Base-by-base conservation (phyloP, 176 grass and related monocot species). In the bread wheat (Triticum aestivum) region DNA sequence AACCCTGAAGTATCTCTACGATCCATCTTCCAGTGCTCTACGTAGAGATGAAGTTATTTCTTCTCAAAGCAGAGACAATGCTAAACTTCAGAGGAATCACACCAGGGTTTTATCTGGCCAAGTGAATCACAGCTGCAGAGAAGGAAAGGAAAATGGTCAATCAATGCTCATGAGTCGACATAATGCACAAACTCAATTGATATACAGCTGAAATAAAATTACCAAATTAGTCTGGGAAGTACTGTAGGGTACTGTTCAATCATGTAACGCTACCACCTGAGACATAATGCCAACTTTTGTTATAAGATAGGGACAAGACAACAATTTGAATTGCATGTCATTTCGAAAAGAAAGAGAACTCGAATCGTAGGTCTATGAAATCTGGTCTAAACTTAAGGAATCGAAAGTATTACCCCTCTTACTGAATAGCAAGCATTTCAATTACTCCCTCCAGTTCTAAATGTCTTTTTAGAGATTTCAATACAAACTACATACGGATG, bases 1-100 rank as follows among this genome's bases (percentile, higher is more conserved):
- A 96, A 99, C 76, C 97, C 97, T 17, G 72, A 87, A 49, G 97
- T 99, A 90, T 99, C 97, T 14, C 1, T 65, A 79, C 90, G 90
- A 73, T 97, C 94, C 94, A 97, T 97, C 41, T 86, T 71, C 91
- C 69, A 86, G 88, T 73, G 70, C 12, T 88, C 5, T 78, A 77
- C 32, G 18, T 18, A 80, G 79, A 85, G 65, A 9, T 5, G 58
- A 54, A 24, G 6, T 17, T 78, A 27, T 63, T 65, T 44, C 29
- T 78, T 88, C 71, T 88, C 51, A 15, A 85, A 70, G 39, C 4
- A 2, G 61, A n/a, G 3, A 77, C 17, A 64, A 17, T 51, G 58
- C 64, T 85, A 88, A 8, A 70, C 51, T 68, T 38, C 45, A 42
- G 62, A 71, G 66, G 75, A 75, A 81, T 70, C 69, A 91, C 26